phyloP scores from a whole-genome alignment of 495 filamentous ascomycete species.

The Annulohypoxylon moriforme region DNA sequence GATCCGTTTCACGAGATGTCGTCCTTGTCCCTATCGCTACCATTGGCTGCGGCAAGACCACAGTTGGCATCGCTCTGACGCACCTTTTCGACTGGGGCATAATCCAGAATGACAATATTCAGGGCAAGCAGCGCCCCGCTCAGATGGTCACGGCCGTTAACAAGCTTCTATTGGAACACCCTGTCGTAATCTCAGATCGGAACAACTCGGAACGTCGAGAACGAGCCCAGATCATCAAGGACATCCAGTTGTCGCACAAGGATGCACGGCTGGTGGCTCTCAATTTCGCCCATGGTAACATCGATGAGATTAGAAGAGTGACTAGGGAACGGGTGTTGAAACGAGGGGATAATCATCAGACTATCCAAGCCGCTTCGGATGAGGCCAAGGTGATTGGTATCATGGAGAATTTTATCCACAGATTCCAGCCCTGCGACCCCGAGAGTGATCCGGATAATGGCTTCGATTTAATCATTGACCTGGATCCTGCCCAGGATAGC shows the following conservation, averaged over 20 bases:
- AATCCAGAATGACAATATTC: conserved; percentile 96
- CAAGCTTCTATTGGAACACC: conserved; percentile 65
- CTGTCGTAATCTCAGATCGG: conserved; percentile 88
- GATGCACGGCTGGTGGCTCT: conserved; percentile 86
- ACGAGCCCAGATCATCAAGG: conserved; percentile 84
- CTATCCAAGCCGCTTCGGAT: conserved; percentile 83
- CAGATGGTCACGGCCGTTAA: conserved; percentile 76
- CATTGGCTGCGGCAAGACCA: conserved; percentile 97
- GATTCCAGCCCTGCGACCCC: conserved; percentile 81
- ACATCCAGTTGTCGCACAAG: conserved; percentile 69
- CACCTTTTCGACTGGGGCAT: conserved; percentile 94
- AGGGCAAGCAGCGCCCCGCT: conserved; percentile 76
- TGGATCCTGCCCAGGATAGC: conserved; percentile 80
- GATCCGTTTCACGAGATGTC: conserved; percentile 69
- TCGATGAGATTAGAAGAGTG: conserved; percentile 74
- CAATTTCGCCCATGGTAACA: conserved; percentile 84
- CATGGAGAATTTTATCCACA: conserved; percentile 91
- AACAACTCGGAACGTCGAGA: conserved; percentile 94
- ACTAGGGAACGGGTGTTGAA: conserved; percentile 82
- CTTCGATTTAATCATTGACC: conserved; percentile 86
- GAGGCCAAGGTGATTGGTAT: conserved; percentile 80
- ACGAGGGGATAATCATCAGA: conserved; percentile 97
- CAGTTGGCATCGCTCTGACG: conserved; percentile 81
- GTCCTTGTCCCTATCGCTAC: conserved; percentile 89
- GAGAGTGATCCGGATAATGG: conserved; percentile 72